Evolutionary conservation across 2,329 filamentous ascomycete species (phyloP), one percentile per base, ranked within the genome.

Genomic region (Penicillium sclerotigenum): DNA sequence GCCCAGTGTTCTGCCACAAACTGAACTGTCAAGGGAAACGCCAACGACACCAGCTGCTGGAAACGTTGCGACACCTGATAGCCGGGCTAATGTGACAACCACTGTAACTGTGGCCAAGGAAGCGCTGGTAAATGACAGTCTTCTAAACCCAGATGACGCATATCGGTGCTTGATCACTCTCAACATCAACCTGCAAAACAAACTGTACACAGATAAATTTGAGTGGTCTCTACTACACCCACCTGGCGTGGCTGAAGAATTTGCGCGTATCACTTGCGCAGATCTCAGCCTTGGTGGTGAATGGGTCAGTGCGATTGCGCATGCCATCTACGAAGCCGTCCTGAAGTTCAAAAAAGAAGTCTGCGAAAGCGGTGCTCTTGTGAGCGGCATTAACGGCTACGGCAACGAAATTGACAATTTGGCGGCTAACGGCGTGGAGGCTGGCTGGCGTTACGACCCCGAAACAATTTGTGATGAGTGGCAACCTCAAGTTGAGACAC

Each of bases 211-310:
- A 4, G 94, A 99, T 80, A 96, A 92, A 69, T 97, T 99, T 62
- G 93, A 97, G 72, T 97, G 93, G 93, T 97, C 93, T 5, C 79
- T 99, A 20, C 80, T 96, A 18, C 92, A 97, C 68, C 91, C 92
- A 2, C 89, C 91, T 1, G 93, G 93, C 22, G 91, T 93, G 40
- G 91, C 94, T 0, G 93, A 99, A 73, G 85, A 88, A 13, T 97
- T 97, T 72, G 92, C 94, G 33, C 91, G 90, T 70, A 86, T 91
- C 62, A 97, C 94, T 0, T 97, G 94, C 71, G 89, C 91, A 28
- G 94, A 99, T 71, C 80, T 99, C 9, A 93, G 93, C 7, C 79
- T 99, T 51, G 82, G 87, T 7, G 91, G 91, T 43, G 94, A 99
- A 76, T 99, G 94, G 91, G 86, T 96, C 5, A 89, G 91, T 3